Evolutionary conservation across 2,329 filamentous ascomycete genomes (phyloP).

Genomic region (Ophiostoma quercus): DNA sequence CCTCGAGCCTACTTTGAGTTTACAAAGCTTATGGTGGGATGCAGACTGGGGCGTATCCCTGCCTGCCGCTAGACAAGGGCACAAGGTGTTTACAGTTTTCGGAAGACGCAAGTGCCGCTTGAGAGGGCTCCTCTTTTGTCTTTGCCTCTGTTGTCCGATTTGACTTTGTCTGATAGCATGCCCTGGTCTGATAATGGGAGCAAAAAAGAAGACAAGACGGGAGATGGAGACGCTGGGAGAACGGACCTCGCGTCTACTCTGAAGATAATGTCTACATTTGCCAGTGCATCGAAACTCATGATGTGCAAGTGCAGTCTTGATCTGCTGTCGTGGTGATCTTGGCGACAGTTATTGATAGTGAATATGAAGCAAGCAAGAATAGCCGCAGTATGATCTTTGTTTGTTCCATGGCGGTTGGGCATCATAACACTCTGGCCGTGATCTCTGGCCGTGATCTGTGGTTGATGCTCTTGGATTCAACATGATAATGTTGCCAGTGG

Average conservation of each 20-base stretch:
- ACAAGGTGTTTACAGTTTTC: background rate
- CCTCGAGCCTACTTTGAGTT: background rate
- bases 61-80: background rate
- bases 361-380: conserved; percentile 7
- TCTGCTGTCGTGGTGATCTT: background rate
- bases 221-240: background rate
- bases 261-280: background rate
- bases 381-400: conserved; percentile 7
- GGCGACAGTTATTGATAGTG: background rate
- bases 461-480: background rate
- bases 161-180: background rate
- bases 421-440: background rate
- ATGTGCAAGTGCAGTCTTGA: background rate
- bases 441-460: background rate
- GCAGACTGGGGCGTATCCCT: background rate
- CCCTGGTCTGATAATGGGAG: background rate
- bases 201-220: background rate
- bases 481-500: background rate
- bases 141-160: background rate
- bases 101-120: background rate
- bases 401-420: background rate
- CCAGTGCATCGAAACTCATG: background rate
- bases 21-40: background rate
- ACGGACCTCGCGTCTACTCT: background rate
- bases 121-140: background rate